Percentiles rank a stretch among this genome's conserved stretches.
Evolutionary conservation across 2,329 filamentous ascomycete genomes (phyloP).

Genomic region (Fusarium nanum): DNA sequence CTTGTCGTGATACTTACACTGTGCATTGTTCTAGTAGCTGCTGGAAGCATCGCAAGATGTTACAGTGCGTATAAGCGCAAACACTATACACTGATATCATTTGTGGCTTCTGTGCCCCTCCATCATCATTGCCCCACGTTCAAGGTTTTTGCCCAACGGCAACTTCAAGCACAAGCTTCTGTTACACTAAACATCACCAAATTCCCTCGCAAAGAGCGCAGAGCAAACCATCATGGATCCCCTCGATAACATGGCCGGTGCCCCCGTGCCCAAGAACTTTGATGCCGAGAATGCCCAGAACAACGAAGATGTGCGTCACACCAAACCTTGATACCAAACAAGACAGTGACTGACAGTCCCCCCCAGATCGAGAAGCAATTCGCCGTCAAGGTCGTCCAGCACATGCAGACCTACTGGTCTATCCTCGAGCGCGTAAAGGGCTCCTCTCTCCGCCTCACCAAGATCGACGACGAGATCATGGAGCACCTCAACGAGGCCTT

Average conservation of each 20-base stretch:
- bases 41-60: constrained; percentile 5
- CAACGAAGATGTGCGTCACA: constrained; percentile 64
- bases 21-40: constrained; percentile 30
- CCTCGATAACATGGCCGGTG: constrained; percentile 53
- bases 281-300: constrained; percentile 67
- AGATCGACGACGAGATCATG: constrained; percentile 94
- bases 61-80: constrained; percentile 36
- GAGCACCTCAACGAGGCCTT: constrained; percentile 89
- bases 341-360: background rate
- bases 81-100: constrained; percentile 49
- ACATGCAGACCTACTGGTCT: constrained; percentile 96
- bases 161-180: constrained; percentile 21
- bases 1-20: background rate
- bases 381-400: constrained; percentile 96
- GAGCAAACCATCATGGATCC: constrained; percentile 50
- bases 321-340: constrained; percentile 12
- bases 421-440: constrained; percentile 92
- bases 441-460: constrained; percentile 89
- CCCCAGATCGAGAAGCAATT: constrained; percentile 97
- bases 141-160: constrained; percentile 44
- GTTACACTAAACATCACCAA: constrained; percentile 6
- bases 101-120: constrained; percentile 43
- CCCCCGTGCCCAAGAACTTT: constrained; percentile 65
- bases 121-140: constrained; percentile 48
- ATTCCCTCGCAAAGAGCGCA: background rate